These are phyloP conservation scores for Periconia sp. DNA, from an alignment of 2,329 filamentous ascomycete genomes.

Conservation along the genomic window DNA sequence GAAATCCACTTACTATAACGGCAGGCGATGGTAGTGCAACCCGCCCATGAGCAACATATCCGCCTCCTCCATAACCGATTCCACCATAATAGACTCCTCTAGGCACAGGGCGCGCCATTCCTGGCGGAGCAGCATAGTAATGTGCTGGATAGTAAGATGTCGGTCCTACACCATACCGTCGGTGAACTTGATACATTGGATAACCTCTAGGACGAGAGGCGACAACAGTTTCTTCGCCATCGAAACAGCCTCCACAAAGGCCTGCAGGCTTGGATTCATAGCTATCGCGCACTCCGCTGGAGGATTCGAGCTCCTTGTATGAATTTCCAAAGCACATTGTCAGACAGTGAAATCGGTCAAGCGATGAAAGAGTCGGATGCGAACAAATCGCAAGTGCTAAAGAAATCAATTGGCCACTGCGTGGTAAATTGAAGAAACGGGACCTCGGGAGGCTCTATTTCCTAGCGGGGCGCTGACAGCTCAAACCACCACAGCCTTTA, in stretches of 20 bases:
- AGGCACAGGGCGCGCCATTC: not conserved
- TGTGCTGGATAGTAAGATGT: slow-evolving; percentile 28
- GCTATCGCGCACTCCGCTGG: slow-evolving; percentile 7
- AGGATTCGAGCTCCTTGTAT: slow-evolving; percentile 19
- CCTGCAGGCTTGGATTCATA: not conserved
- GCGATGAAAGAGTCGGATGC: not conserved
- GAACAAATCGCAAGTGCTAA: not conserved
- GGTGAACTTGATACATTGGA: slow-evolving; percentile 1
- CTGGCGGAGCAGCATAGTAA: slow-evolving; percentile 25
- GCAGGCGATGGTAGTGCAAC: slow-evolving; percentile 19
- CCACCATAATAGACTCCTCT: slow-evolving; percentile 5
- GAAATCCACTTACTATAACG: slow-evolving; percentile 26
- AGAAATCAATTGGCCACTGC: not conserved
- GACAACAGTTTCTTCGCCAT: slow-evolving; percentile 2
- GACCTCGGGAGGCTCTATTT: too few relatives aligned
- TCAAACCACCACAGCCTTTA: too few relatives aligned
- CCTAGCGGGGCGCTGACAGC: too few relatives aligned
- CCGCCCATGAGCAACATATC: slow-evolving; percentile 16
- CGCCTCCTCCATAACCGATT: slow-evolving; percentile 13
- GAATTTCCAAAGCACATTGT: slow-evolving; percentile 29
- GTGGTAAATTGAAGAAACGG: not conserved
- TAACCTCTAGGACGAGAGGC: slow-evolving; percentile 3
- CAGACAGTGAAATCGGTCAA: not conserved
- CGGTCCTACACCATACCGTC: slow-evolving; percentile 21
- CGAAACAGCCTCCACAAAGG: not conserved